Evolutionary conservation across 129 eudicot genomes (phyloP), one percentile per base, ranked within the genome.

Genomic region (Ambrosia artemisiifolia): DNA sequence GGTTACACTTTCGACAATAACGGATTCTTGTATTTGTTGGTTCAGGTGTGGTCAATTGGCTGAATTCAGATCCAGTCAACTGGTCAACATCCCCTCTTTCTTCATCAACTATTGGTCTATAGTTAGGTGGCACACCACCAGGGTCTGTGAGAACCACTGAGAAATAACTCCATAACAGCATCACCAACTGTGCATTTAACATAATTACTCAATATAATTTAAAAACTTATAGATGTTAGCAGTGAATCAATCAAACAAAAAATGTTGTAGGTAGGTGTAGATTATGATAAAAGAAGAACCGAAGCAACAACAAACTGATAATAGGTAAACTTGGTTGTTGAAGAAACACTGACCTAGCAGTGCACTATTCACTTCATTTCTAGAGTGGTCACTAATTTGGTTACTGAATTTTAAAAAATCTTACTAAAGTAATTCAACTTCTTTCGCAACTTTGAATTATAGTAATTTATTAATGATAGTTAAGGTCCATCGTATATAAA

Each of bases 121-220:
- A 92, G 71, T 86, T 88, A 10, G 89, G 88, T 10, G 96, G 97
- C 49, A 92, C 97, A 24, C 82, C 48, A n/a, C 97, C 97, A 0
- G 97, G 97, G 80, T 88, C 97, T 61, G 96, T 86, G 66, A 92
- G 74, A 40, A 92, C 97, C 78, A 86, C 94, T 18, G 97, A 83
- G 67, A 92, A 92, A 61, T 92, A 92, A 78, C 97, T 92, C 97
- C 97, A 92, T 34, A 92, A 78, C 59, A 92, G 84, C 97, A 92
- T 88, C 73, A 77, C 94, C 82, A 92, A 80, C 97, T 92, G 91
- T 92, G 91, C 86, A 84, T 65, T 46, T 46, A 59, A 46, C 53
- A 53, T 53, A 14, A 11, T 19, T 4, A n/a, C 40, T 24, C 20
- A 10, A 54, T 38, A 48, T 13, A 33, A 11, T 35, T 57, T 12